A percentile compares a stretch with the other conserved stretches of the same genome.
phyloP scores from a whole-genome alignment of 2,329 filamentous ascomycete species.

The Corniculantispora saksenae region DNA sequence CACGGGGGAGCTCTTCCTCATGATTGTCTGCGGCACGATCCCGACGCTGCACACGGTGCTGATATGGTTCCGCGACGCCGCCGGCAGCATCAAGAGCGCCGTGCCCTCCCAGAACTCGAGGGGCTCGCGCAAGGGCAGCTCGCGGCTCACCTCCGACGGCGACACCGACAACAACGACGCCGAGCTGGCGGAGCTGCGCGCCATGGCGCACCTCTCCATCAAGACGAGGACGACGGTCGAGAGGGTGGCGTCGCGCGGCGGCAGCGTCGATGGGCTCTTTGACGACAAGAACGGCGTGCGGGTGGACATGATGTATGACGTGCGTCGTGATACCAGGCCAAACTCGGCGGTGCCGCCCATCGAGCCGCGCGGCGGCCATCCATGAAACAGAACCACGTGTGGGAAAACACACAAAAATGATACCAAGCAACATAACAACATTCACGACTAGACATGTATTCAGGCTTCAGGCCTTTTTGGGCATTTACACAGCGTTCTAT shows the following conservation, averaged over 20 bases:
- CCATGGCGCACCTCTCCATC: slow-evolving; percentile 20
- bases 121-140: slow-evolving; percentile 11
- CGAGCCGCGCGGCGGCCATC: neutral
- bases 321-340: slow-evolving; percentile 19
- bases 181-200: slow-evolving; percentile 20
- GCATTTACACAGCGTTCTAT: neutral
- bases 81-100: slow-evolving; percentile 10
- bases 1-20: slow-evolving; percentile 27
- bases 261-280: slow-evolving; percentile 20
- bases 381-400: neutral
- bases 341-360: slow-evolving; percentile 17
- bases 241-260: slow-evolving; percentile 7
- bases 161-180: slow-evolving; percentile 12
- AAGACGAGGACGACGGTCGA: slow-evolving; percentile 24
- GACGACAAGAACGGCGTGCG: slow-evolving; percentile 21
- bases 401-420: neutral
- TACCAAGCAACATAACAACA: neutral
- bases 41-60: slow-evolving; percentile 25
- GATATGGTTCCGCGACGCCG: slow-evolving; percentile 17
- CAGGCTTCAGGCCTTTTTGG: neutral
- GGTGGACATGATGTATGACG: slow-evolving; percentile 24
- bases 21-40: slow-evolving; percentile 27
- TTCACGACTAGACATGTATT: neutral
- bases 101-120: slow-evolving; percentile 2
- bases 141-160: slow-evolving; percentile 7